phyloP scores from a whole-genome alignment of 2,329 filamentous ascomycete genomes.

The Exophiala bonariae region DNA sequence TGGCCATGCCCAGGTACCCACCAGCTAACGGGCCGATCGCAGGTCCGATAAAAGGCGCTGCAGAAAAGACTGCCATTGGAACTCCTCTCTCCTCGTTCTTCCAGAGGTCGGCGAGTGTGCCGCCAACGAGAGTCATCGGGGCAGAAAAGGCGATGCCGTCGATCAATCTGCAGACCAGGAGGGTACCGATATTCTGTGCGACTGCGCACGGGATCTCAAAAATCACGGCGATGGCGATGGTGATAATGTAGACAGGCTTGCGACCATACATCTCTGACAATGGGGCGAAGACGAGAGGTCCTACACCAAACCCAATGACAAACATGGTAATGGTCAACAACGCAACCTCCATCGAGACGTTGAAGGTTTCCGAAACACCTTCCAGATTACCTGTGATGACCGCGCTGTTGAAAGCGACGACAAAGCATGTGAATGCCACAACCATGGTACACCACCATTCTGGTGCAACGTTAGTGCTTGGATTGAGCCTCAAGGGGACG shows the following conservation, averaged over 20 bases:
- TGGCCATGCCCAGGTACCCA: slow-evolving; percentile 69
- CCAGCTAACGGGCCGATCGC: slow-evolving; percentile 75
- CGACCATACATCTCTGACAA: slow-evolving; percentile 74
- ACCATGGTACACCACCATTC: slow-evolving; percentile 68
- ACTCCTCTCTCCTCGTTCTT: slow-evolving; percentile 79
- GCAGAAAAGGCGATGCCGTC: slow-evolving; percentile 83
- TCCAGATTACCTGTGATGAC: slow-evolving; percentile 76
- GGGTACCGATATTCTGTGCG: slow-evolving; percentile 71
- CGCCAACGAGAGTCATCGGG: slow-evolving; percentile 82
- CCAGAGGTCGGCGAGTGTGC: slow-evolving; percentile 83
- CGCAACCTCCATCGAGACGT: slow-evolving; percentile 70
- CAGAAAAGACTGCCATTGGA: slow-evolving; percentile 82
- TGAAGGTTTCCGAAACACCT: slow-evolving; percentile 64
- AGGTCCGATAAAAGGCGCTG: slow-evolving; percentile 79
- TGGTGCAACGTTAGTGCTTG: slow-evolving; percentile 8
- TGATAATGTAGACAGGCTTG: slow-evolving; percentile 68
- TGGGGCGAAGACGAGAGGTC: slow-evolving; percentile 78
- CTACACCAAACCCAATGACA: slow-evolving; percentile 78
- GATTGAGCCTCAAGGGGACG: not conserved
- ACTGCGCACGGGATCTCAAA: slow-evolving; percentile 82
- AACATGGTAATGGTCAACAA: slow-evolving; percentile 74
- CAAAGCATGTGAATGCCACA: slow-evolving; percentile 73
- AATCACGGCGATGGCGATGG: slow-evolving; percentile 68
- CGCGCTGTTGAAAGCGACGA: slow-evolving; percentile 69
- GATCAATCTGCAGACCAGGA: slow-evolving; percentile 74